These are phyloP conservation scores for Blastomyces emzantsi DNA, from an alignment of 2,329 filamentous ascomycete genomes.

Conservation along the genomic window DNA sequence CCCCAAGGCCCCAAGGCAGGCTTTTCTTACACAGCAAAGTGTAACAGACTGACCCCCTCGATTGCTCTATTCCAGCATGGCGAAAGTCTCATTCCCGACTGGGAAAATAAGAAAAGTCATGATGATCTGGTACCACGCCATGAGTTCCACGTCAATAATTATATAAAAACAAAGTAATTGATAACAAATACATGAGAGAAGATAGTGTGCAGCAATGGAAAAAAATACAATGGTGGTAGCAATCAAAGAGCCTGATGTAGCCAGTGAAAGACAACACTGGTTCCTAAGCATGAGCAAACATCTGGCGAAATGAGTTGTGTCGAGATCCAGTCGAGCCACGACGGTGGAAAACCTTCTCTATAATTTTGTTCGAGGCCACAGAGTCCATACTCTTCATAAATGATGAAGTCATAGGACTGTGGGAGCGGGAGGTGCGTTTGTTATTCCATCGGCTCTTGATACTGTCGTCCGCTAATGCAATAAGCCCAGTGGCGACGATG, in stretches of 20 bases:
- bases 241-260: neutral
- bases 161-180: neutral
- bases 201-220: neutral
- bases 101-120: neutral
- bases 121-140: neutral
- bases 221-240: neutral
- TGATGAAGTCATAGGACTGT: conserved; percentile 44
- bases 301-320: conserved; percentile 14
- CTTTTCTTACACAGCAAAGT: neutral
- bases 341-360: conserved; percentile 56
- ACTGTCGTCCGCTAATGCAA: conserved; percentile 81
- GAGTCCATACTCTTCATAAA: conserved; percentile 53
- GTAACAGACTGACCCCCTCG: neutral
- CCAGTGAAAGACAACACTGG: neutral
- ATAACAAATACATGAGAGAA: conserved; percentile 4
- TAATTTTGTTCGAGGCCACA: conserved; percentile 52
- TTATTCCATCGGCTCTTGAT: conserved; percentile 70
- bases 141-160: conserved; percentile 5
- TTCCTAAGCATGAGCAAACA: conserved; percentile 9
- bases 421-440: conserved; percentile 44
- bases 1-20: too few relatives aligned
- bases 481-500: conserved; percentile 79
- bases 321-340: conserved; percentile 29
- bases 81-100: neutral
- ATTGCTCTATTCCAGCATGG: neutral